Evolutionary conservation across 257 asterid genomes (phyloP).

Genomic region (Ilex asprella): DNA sequence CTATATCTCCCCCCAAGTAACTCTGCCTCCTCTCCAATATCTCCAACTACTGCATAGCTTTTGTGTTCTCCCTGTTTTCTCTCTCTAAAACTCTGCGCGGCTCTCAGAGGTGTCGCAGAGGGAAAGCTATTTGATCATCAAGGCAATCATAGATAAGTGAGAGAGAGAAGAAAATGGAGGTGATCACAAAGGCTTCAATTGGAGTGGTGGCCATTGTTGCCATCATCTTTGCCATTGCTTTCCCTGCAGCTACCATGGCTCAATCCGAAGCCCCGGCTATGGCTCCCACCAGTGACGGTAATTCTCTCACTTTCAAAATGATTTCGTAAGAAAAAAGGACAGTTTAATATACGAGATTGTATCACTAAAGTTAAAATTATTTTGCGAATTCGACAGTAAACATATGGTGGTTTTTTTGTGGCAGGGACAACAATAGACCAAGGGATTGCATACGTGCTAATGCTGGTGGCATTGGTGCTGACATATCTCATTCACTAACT

Average conservation of each 20-base stretch:
- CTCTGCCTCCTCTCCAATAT: no score
- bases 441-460: conserved; percentile 27
- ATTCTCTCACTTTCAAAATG: background rate
- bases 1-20: no score
- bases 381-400: conserved; percentile 1
- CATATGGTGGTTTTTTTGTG: background rate
- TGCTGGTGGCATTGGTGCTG: conserved; percentile 30
- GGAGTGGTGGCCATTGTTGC: background rate
- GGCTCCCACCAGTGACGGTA: background rate
- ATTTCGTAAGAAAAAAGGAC: no score
- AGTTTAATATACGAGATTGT: no score
- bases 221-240: background rate
- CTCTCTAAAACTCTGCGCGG: no score
- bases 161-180: background rate
- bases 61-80: no score
- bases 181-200: background rate
- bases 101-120: no score
- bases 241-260: background rate
- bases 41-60: no score
- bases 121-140: no score
- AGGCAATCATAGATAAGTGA: background rate
- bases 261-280: background rate
- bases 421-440: conserved; percentile 33
- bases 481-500: conserved; percentile 28
- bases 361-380: no score